Evolutionary conservation across 306 rosid species (phyloP).

Genomic region (Vicia sativa): DNA sequence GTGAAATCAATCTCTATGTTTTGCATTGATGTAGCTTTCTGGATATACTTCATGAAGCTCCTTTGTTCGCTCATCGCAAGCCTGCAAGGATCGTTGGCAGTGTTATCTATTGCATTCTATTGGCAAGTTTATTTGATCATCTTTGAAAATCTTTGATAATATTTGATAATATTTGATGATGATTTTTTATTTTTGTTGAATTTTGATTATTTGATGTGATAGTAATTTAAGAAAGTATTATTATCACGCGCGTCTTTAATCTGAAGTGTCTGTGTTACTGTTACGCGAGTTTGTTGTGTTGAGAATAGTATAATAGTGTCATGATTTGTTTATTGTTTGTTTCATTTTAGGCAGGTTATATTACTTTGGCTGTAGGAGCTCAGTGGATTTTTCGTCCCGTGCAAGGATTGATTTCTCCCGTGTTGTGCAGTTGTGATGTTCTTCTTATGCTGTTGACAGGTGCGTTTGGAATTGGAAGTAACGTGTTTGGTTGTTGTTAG

Average conservation of each 20-base stretch:
- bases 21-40: constrained; percentile 58
- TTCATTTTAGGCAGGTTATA: constrained; percentile 72
- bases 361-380: constrained; percentile 70
- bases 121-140: constrained; percentile 56
- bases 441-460: constrained; percentile 84
- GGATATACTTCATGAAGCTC: constrained; percentile 95
- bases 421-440: constrained; percentile 88
- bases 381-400: constrained; percentile 73
- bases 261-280: neutral
- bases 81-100: constrained; percentile 81
- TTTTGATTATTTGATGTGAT: neutral
- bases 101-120: constrained; percentile 69
- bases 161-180: no score
- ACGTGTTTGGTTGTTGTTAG: constrained; percentile 13
- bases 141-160: no score
- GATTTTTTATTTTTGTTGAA: constrained; percentile 17
- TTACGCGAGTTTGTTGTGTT: neutral
- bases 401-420: constrained; percentile 47
- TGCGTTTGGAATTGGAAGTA: constrained; percentile 23
- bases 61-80: constrained; percentile 86
- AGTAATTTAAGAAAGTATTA: neutral
- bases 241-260: neutral
- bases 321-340: constrained; percentile 34
- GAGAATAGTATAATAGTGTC: neutral
- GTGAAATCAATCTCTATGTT: neutral